These are phyloP conservation scores for Yamadazyma taylorii DNA, from an alignment of 1,139 yeast genomes.

Conservation along the genomic window DNA sequence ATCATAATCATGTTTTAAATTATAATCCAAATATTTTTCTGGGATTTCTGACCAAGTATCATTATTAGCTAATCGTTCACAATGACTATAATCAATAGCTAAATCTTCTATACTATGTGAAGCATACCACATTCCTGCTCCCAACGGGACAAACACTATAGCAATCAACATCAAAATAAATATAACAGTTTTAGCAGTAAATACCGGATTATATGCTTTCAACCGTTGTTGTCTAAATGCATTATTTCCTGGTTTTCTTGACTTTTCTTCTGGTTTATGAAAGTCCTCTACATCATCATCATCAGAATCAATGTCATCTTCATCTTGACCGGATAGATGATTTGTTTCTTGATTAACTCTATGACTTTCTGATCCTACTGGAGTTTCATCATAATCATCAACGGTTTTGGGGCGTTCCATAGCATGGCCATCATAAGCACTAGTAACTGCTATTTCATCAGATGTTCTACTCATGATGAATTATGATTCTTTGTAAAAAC, in stretches of 20 bases:
- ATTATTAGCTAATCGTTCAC: slow-evolving; percentile 58
- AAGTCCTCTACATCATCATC: slow-evolving; percentile 15
- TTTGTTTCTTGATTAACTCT: background rate
- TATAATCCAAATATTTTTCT: slow-evolving; percentile 47
- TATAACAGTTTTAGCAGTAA: slow-evolving; percentile 86
- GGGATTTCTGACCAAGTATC: slow-evolving; percentile 64
- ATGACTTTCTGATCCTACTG: background rate
- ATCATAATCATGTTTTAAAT: slow-evolving; percentile 41
- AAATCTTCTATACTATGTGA: slow-evolving; percentile 76
- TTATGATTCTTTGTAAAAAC: no score
- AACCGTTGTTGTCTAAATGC: slow-evolving; percentile 64
- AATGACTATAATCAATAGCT: slow-evolving; percentile 76
- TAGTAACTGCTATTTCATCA: no score
- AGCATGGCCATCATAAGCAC: no score
- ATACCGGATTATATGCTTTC: slow-evolving; percentile 61
- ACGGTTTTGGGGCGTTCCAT: background rate
- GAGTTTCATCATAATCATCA: background rate
- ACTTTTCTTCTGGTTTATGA: slow-evolving; percentile 32
- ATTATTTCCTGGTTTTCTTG: slow-evolving; percentile 57
- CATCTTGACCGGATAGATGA: slow-evolving; percentile 5
- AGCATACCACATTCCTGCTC: slow-evolving; percentile 87
- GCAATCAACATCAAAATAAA: slow-evolving; percentile 78
- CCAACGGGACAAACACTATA: slow-evolving; percentile 84
- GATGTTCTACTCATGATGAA: no score
- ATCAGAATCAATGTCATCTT: slow-evolving; percentile 10